Base-by-base conservation (phyloP, 1,284 basidiomycete species). In the Malassezia globosa region DNA sequence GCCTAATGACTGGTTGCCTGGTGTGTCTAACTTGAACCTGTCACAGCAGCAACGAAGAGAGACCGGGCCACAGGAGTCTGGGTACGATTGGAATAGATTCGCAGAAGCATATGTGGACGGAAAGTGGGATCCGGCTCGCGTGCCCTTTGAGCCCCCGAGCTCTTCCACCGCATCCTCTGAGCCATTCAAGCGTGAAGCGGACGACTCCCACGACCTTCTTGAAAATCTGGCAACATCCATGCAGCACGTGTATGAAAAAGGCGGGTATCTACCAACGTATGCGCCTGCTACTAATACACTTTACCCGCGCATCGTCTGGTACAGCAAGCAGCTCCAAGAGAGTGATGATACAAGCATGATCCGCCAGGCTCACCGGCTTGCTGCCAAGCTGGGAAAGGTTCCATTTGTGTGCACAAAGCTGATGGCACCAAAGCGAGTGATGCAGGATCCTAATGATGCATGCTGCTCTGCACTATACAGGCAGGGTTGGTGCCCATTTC, bases 391-490 rank as follows among this genome's bases (percentile, higher is more conserved):
- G 10, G n/a, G 31, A 1, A 16, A 34, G 18, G 19, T 42, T 8
- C 41, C 41, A 13, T 42, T 33, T 34, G 41, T 42, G 13, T 42
- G 29, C 16, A 24, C 34, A 18, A 42, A 42, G 18, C 19, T 42
- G 16, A 26, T 42, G 8, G 41, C n/a, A 8, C 41, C 41, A 14
- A 10, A 42, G 16, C 16, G 25, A 10, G 19, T 19, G 6, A 16
- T 19, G 4, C 11, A 33, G 2, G 6, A 37, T 37, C 8, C 10
- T 10, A n/a, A 42, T 16, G 23, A n/a, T 19, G 14, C 38, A 13
- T 8, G 8, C 8, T 19, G n/a, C 29, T 8, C 8, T 31, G 29
- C 29, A 8, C n/a, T 31, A n/a, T n/a, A n/a, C n/a, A 8, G n/a
- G 35, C 5, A 23, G 5, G 27, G 18, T 3, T 22, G 21, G 2